Conservation (phyloP, 805 yeast species). For the Komagataella pseudopastoris region DNA sequence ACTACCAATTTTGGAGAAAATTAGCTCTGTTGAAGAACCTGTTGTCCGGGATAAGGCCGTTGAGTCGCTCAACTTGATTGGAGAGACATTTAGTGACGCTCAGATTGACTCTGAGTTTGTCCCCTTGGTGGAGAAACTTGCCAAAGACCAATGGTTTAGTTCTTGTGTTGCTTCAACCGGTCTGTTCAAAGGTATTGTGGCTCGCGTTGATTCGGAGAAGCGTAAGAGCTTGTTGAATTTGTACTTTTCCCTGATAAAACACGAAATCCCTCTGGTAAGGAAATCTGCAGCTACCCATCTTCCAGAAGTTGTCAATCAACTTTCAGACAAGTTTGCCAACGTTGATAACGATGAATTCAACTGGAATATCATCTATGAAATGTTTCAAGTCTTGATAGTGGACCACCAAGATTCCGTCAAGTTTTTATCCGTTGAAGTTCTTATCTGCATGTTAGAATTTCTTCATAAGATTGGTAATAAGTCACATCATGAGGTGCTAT, state of each 20-base stretch:
- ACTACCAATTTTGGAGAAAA: constrained; percentile 61
- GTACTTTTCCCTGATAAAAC: constrained; percentile 61
- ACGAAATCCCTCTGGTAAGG: constrained; percentile 97
- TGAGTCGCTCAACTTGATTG: constrained; percentile 63
- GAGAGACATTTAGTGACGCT: constrained; percentile 43
- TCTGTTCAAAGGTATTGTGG: constrained; percentile 57
- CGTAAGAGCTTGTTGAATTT: constrained; percentile 52
- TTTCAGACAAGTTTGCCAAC: constrained; percentile 17
- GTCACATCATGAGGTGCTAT: constrained; percentile 48
- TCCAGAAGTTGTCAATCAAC: constrained; percentile 56
- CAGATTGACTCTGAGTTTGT: constrained; percentile 58
- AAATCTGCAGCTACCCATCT: constrained; percentile 83
- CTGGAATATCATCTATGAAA: constrained; percentile 66
- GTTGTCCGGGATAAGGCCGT: constrained; percentile 92
- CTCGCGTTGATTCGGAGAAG: constrained; percentile 37
- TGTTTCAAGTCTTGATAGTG: constrained; percentile 64
- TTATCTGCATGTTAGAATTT: constrained; percentile 67
- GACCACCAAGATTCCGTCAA: constrained; percentile 95
- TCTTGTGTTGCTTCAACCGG: constrained; percentile 88
- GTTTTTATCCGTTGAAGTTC: constrained; percentile 75
- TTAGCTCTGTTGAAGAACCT: constrained; percentile 92
- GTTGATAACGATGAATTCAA: constrained; percentile 41
- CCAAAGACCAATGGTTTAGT: constrained; percentile 91
- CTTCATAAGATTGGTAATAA: constrained; percentile 44
- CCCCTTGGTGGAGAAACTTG: constrained; percentile 64